Evolutionary conservation across 2,329 filamentous ascomycete genomes (phyloP).

Genomic region (Pseudogymnoascus sp.): DNA sequence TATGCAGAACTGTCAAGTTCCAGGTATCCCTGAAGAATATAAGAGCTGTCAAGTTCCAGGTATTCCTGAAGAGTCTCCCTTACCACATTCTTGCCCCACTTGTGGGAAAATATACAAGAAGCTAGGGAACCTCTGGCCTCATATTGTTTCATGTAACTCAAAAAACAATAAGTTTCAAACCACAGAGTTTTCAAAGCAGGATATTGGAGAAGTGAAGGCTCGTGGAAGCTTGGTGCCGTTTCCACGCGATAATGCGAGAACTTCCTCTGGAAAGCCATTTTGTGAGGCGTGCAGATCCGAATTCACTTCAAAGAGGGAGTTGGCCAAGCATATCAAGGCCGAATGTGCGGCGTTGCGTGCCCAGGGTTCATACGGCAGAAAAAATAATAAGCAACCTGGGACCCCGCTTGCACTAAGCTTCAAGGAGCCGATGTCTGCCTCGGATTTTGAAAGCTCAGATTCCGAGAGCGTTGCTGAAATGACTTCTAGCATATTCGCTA

Average conservation of each 20-base stretch:
- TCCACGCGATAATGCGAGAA: not conserved
- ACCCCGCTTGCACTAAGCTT: not conserved
- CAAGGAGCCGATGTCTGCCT: not conserved
- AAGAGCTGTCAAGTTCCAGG: not conserved
- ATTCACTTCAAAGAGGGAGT: not conserved
- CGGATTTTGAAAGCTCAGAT: not conserved
- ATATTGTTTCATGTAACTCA: not conserved
- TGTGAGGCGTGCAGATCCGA: not conserved
- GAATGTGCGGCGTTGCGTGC: not conserved
- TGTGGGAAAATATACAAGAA: conserved; percentile 2
- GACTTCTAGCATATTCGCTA: not conserved
- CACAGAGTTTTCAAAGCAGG: not conserved
- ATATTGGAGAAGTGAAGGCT: not conserved
- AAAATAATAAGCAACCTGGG: not conserved
- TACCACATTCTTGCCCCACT: not conserved
- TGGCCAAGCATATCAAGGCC: not conserved
- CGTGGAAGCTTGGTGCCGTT: not conserved
- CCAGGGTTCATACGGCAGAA: not conserved
- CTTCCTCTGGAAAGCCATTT: not conserved
- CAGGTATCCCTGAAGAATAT: not conserved
- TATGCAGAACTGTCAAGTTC: not conserved
- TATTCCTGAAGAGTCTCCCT: not conserved
- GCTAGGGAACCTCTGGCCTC: not conserved
- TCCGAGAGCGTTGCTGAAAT: not conserved
- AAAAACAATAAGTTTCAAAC: not conserved